A percentile compares a stretch with the other conserved stretches of the same genome.
Evolutionary conservation across 1,284 basidiomycete genomes (phyloP).

Genomic region (Trichosporon inkin): DNA sequence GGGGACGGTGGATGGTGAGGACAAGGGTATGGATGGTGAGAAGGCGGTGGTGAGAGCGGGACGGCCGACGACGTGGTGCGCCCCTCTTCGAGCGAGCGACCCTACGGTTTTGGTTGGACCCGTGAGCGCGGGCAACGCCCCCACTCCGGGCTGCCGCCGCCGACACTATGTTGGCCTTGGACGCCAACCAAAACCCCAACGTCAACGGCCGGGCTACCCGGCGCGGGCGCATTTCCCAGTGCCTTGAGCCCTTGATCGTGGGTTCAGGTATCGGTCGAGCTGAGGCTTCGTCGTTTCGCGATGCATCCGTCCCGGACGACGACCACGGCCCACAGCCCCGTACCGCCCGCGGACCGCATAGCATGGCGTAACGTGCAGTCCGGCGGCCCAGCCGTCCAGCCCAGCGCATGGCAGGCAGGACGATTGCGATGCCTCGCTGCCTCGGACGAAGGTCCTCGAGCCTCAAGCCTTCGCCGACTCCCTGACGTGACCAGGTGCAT

Average conservation of each 20-base stretch:
- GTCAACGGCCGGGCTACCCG: constrained; percentile 19
- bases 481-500: not conserved
- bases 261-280: constrained; percentile 1
- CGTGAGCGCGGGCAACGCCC: constrained; percentile 3
- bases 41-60: constrained; percentile 11
- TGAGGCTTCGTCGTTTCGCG: not conserved
- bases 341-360: no score
- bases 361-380: no score
- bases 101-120: constrained; percentile 14
- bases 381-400: no score
- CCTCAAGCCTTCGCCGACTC: no score
- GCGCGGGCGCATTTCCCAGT: constrained; percentile 13
- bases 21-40: constrained; percentile 10
- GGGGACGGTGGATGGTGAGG: constrained; percentile 4
- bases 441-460: no score
- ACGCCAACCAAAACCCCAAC: constrained; percentile 18
- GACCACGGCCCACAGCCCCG: not conserved
- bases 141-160: constrained; percentile 16
- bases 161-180: constrained; percentile 8
- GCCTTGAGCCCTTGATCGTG: constrained; percentile 9
- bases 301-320: no score
- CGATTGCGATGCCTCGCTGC: no score
- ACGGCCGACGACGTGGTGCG: constrained; percentile 16
- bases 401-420: no score
- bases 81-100: constrained; percentile 13